A percentile compares a stretch with the other conserved stretches of the same genome.
Conservation (phyloP, 73 alveolate species). For the Uronychia setigera region DNA sequence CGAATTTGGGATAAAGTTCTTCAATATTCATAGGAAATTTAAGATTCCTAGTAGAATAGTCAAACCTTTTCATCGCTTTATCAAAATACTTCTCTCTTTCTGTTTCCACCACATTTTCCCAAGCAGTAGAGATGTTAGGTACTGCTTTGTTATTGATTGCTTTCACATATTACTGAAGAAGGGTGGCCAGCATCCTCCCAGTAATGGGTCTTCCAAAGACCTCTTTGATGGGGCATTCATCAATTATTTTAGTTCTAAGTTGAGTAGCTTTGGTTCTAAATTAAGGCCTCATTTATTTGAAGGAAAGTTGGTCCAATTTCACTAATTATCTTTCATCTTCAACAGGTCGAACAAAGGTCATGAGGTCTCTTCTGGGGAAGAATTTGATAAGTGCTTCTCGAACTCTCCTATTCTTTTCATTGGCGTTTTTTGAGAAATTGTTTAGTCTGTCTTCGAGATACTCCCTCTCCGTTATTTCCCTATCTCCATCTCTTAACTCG, state of each 20-base stretch:
- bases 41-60: not conserved
- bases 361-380: constrained; percentile 86
- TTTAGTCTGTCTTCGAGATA: constrained; percentile 55
- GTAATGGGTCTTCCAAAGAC: constrained; percentile 38
- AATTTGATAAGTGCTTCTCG: constrained; percentile 84
- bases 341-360: constrained; percentile 94
- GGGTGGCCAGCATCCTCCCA: constrained; percentile 52
- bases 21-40: not conserved
- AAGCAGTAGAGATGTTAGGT: constrained; percentile 66
- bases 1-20: not conserved
- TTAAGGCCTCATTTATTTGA: constrained; percentile 22
- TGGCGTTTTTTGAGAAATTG: constrained; percentile 38
- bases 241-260: constrained; percentile 46
- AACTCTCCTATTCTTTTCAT: constrained; percentile 80
- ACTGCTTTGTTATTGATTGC: constrained; percentile 65
- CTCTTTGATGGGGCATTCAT: constrained; percentile 62
- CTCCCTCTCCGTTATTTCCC: constrained; percentile 68
- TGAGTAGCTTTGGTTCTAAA: constrained; percentile 45
- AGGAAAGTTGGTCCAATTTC: constrained; percentile 36
- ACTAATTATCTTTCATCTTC: constrained; percentile 68
- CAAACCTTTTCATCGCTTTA: constrained; percentile 21
- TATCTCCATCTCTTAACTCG: constrained; percentile 46
- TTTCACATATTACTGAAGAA: constrained; percentile 51
- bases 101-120: constrained; percentile 63
- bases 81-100: constrained; percentile 57